Evolutionary conservation across 106 monocot genomes (phyloP), one percentile per base, ranked within the genome.

Genomic region (Amphibolis antarctica): DNA sequence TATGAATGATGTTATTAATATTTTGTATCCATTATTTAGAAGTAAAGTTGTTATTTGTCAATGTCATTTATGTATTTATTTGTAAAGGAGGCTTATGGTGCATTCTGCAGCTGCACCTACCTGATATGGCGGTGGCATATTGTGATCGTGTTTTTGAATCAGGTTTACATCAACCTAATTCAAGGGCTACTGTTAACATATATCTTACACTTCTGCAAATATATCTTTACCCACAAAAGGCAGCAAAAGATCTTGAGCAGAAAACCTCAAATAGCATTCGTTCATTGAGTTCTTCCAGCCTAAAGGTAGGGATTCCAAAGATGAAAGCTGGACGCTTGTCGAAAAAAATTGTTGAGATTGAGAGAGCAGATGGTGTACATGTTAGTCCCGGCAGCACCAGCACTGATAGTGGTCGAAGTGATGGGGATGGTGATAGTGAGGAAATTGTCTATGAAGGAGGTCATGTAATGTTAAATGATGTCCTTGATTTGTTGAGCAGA

Each of bases 321-420:
- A 12, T 45, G 36, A 98, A 71, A 76, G 74, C 49, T 28, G 66
- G 73, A 10, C 84, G 87, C 49, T 12, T 53, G 27, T 47, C 76
- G 62, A 89, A 83, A 55, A 94, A 99, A 36, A 74, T 99, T 65
- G 91, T 72, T 68, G 74, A 78, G 44, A 99, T 99, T 79, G 98
- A 88, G 73, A 67, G 66, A 56, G 91, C 84, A 46, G 88, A 89
- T 71, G 82, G 87, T 17, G 46, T 59, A 53, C 82, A 76, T 19
- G 69, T 82, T 24, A 88, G 75, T 70, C 69, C 76, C 15, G 87
- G 82, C 52, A 69, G 91, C 59, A 99, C 98, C 52, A 69, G 91
- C 59, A 99, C 98, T 68, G 91, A 99, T 57, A 99, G 98, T 73
- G 83, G 91, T 18, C 73, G 91, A 53, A 99, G 98, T 77, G 91